phyloP scores from a whole-genome alignment of 2,329 filamentous ascomycete genomes.

The Penicillium sp. region DNA sequence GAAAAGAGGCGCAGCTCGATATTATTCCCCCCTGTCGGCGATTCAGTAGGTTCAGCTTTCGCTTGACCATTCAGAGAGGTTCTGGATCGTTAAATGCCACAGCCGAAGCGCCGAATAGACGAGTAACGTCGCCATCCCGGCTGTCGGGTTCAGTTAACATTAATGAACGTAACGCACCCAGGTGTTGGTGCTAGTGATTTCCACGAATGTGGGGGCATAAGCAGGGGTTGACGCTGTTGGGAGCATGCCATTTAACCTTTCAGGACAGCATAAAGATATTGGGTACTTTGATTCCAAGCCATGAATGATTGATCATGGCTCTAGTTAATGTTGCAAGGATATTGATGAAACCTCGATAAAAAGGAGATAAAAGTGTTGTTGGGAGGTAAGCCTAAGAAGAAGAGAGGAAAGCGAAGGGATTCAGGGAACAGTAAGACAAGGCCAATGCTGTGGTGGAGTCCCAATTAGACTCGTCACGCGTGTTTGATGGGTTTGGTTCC shows the following conservation, averaged over 20 bases:
- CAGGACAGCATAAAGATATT: neutral
- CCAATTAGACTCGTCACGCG: constrained; percentile 4
- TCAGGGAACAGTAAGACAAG: neutral
- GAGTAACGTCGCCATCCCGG: neutral
- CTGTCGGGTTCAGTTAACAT: neutral
- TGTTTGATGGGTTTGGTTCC: constrained; percentile 29
- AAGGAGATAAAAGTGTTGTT: neutral
- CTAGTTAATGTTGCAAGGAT: neutral
- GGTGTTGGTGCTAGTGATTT: neutral
- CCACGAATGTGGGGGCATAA: neutral
- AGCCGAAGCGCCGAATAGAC: constrained; percentile 1
- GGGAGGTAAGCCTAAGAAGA: neutral
- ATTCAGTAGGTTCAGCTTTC: neutral
- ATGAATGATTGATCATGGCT: neutral
- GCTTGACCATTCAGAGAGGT: neutral
- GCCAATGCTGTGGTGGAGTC: neutral
- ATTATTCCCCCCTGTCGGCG: no score
- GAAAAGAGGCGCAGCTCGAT: no score
- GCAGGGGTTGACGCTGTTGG: neutral
- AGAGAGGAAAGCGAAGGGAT: neutral
- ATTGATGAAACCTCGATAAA: neutral
- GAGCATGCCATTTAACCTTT: neutral
- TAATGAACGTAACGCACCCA: neutral
- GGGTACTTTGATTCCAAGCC: neutral
- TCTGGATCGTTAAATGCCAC: constrained; percentile 5